These are phyloP conservation scores for Dillenia turbinata DNA, from an alignment of 164 flowering plant species.

Conservation along the genomic window DNA sequence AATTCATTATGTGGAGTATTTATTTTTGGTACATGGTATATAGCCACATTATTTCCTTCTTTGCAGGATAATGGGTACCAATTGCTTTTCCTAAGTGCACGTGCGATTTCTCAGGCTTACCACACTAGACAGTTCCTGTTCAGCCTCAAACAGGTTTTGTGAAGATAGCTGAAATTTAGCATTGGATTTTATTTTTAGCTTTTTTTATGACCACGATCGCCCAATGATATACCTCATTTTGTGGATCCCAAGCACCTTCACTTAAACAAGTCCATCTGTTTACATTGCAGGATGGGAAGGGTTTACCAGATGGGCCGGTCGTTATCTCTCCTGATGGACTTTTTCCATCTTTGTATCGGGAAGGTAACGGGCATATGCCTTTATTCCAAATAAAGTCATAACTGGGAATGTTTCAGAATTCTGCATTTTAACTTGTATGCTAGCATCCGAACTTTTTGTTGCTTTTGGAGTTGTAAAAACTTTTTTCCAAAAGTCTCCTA, in stretches of 20 bases:
- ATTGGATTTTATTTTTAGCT: not conserved
- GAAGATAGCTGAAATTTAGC: not conserved
- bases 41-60: not conserved
- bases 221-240: not conserved
- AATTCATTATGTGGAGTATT: too few species aligned
- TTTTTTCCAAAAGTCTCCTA: too few species aligned
- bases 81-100: conserved; percentile 93
- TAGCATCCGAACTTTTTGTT: too few species aligned
- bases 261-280: not conserved
- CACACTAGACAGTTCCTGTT: conserved; percentile 77
- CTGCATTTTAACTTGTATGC: too few species aligned
- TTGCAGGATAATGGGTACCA: conserved; percentile 96
- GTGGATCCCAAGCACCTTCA: not conserved
- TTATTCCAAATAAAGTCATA: too few species aligned
- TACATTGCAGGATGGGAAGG: conserved; percentile 76
- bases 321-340: conserved; percentile 99
- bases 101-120: conserved; percentile 89
- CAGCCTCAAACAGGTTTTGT: conserved; percentile 84
- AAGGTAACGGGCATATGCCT: conserved; percentile 43
- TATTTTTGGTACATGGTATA: too few species aligned
- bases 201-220: not conserved
- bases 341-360: conserved; percentile 89
- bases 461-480: too few species aligned
- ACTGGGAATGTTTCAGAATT: too few species aligned
- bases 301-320: conserved; percentile 94